Percentiles rank a stretch among this genome's conserved stretches.
phyloP scores from a whole-genome alignment of 129 eudicot genomes.

The Ambrosia trifida region DNA sequence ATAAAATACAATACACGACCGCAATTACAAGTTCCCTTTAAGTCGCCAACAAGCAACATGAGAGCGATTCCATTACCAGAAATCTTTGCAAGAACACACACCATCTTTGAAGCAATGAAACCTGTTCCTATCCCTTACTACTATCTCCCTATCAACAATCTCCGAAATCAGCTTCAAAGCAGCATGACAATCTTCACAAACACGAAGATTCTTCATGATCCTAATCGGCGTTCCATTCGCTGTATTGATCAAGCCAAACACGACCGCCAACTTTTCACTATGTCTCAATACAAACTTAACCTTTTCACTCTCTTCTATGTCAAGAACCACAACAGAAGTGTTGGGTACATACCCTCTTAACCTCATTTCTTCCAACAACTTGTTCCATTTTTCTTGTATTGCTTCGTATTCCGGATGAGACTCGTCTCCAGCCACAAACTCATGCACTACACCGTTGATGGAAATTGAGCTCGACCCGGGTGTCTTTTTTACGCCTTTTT shows the following conservation, averaged over 20 bases:
- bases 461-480: conserved; percentile 41
- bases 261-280: conserved; percentile 57
- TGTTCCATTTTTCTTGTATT: conserved; percentile 35
- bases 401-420: conserved; percentile 35
- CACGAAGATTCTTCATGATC: conserved; percentile 56
- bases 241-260: conserved; percentile 51
- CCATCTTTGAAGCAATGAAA: conserved; percentile 58
- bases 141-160: conserved; percentile 48
- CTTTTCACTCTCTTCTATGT: conserved; percentile 51
- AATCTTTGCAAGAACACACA: conserved; percentile 55
- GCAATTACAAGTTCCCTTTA: background rate
- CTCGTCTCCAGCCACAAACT: conserved; percentile 55
- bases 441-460: conserved; percentile 31
- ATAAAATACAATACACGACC: background rate
- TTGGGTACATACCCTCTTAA: conserved; percentile 48
- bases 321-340: conserved; percentile 48
- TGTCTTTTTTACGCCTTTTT: conserved; percentile 41
- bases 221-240: conserved; percentile 44
- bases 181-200: conserved; percentile 65
- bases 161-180: conserved; percentile 52
- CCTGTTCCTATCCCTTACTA: conserved; percentile 55
- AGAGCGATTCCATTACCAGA: conserved; percentile 34
- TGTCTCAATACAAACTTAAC: conserved; percentile 44
- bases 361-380: conserved; percentile 41
- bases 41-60: background rate